These are phyloP conservation scores for Ceratocystis variospora DNA, from an alignment of 2,329 filamentous ascomycete genomes.

Conservation along the genomic window DNA sequence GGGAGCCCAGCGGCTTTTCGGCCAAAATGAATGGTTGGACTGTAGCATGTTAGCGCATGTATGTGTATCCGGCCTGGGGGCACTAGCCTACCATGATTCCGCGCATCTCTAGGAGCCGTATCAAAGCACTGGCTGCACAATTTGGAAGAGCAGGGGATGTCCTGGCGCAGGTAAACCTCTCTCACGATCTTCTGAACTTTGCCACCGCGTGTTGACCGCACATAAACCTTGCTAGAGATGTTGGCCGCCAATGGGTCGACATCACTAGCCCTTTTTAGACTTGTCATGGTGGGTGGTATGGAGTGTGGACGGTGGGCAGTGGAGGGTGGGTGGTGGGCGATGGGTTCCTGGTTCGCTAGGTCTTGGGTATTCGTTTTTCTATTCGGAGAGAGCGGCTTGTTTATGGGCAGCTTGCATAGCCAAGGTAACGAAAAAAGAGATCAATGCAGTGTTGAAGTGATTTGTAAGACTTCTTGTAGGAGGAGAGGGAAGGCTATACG, in stretches of 20 bases:
- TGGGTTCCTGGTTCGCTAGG: background rate
- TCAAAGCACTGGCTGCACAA: conserved; percentile 66
- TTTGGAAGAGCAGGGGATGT: conserved; percentile 92
- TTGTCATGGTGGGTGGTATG: conserved; percentile 39
- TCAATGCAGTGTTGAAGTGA: background rate
- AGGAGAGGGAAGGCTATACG: conserved; percentile 1
- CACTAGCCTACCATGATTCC: conserved; percentile 52
- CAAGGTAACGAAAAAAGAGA: background rate
- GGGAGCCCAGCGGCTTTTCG: conserved; percentile 72
- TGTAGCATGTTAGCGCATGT: conserved; percentile 2
- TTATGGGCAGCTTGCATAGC: background rate
- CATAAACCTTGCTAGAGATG: conserved; percentile 89
- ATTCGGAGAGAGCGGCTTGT: background rate
- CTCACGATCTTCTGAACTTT: conserved; percentile 98
- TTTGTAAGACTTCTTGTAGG: too few relatives aligned
- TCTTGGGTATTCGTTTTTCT: background rate
- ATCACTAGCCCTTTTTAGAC: conserved; percentile 45
- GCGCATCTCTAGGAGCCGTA: conserved; percentile 64
- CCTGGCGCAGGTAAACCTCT: conserved; percentile 87
- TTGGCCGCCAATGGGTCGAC: conserved; percentile 48
- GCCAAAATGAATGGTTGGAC: conserved; percentile 77
- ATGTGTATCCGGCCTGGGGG: conserved; percentile 9
- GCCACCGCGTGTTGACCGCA: conserved; percentile 84
- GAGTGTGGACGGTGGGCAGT: too few relatives aligned
- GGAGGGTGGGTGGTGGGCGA: background rate